phyloP scores from a whole-genome alignment of 208 protist species.

The Leishmania gerbilli region DNA sequence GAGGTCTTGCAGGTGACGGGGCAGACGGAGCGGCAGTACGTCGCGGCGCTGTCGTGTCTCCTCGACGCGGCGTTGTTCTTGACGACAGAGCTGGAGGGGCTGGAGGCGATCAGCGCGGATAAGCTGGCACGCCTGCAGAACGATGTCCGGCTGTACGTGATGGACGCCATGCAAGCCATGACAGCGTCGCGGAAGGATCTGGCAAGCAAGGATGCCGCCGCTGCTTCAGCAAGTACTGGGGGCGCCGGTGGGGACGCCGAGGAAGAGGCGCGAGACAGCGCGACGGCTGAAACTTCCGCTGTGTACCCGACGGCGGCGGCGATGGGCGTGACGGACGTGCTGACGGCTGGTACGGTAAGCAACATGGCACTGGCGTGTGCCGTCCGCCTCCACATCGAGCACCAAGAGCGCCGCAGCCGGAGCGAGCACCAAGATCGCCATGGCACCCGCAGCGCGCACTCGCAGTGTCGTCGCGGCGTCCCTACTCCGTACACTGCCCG shows the following conservation, averaged over 20 bases:
- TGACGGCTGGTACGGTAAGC: conserved; percentile 47
- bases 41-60: conserved; percentile 36
- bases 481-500: conserved; percentile 35
- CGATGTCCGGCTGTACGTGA: conserved; percentile 43
- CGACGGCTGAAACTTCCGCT: conserved; percentile 4
- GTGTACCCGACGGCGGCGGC: conserved; percentile 62
- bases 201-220: conserved; percentile 9
- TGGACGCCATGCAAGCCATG: conserved; percentile 51
- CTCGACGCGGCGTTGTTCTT: conserved; percentile 55
- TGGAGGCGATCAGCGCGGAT: conserved; percentile 36
- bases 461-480: neutral
- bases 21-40: conserved; percentile 43
- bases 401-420: conserved; percentile 11
- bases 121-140: conserved; percentile 48
- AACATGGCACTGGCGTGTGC: conserved; percentile 68
- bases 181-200: conserved; percentile 57
- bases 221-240: conserved; percentile 6
- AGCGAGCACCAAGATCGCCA: neutral
- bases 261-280: neutral
- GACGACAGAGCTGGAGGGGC: conserved; percentile 56
- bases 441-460: neutral
- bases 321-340: conserved; percentile 53
- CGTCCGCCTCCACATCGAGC: conserved; percentile 55
- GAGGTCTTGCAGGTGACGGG: conserved; percentile 38
- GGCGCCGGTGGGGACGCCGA: neutral